Base-by-base conservation (phyloP, 768 basidiomycete genomes). In the Psilocybe tampanensis region DNA sequence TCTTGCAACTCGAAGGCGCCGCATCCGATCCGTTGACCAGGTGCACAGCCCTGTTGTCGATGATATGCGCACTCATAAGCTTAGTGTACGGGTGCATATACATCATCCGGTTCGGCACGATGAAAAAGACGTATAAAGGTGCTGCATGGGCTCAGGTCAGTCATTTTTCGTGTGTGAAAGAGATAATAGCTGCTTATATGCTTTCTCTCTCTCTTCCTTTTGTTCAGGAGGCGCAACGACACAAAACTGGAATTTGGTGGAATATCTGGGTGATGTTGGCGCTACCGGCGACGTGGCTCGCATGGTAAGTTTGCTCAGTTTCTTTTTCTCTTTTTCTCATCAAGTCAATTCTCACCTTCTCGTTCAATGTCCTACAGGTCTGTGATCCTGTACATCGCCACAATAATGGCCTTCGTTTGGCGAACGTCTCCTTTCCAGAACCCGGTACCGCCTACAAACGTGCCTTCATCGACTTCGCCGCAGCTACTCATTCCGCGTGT, bases 181-280 rank as follows among this genome's bases (percentile, higher is more conserved):
- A 8, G n/a, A 11, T 19, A 13, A 6, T 13, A 39, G 8, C 8
- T 42, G 17, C 7, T 33, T 24, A 18, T 15, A 21, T 8, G n/a
- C 7, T 22, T 29, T 29, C 8, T 26, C 5, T 18, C 7, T 22
- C n/a, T 29, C 8, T 26, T 24, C 13, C 39, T 8, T 54, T 26
- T 33, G 18, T 29, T 23, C 53, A 86, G 84, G 86, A 88, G 64
- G 80, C 84, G 9, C 79, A 80, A 33, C 67, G 67, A 33, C 59
- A 58, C 5, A 64, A 62, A 19, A 61, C 68, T 0, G 53, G 55
- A 1, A 68, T 71, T 7, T 71, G 66, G 62, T 76, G 88, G 88
- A 89, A 89, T 57, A 81, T 89, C 15, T 88, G 87, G 86, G 82
- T 89, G 0, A 58, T 89, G 17, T 74, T 89, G 23, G 83, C 86